Base-by-base conservation (phyloP, 2,329 filamentous ascomycete species). In the Xylaria sp. region DNA sequence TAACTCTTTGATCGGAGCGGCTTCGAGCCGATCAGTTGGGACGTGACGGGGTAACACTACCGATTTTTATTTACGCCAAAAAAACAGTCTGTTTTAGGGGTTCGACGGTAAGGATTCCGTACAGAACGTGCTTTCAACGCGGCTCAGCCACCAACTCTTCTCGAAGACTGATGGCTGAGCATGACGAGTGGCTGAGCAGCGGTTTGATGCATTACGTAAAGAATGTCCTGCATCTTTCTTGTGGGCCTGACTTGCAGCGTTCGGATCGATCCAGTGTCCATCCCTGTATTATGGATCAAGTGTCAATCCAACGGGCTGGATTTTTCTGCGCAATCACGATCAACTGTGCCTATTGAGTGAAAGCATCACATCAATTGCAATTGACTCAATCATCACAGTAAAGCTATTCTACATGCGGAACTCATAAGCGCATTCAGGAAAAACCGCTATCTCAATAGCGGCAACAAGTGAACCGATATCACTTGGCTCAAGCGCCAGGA, bases 401-500 rank as follows among this genome's bases (percentile, higher is more conserved):
- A 53, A 42, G 51, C 30, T 53, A 42, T 53, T 10, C 37, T 42
- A 2, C 6, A 48, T 48, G 16, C 6, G 16, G 13, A 23, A 11
- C 13, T 30, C 13, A 9, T 30, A 30, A 19, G 47, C 9, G 11
- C 47, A 49, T 9, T n/a, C 23, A 30, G 23, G 23, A 42, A 44
- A 19, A 9, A 46, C 50, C 44, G 7, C 13, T 34, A n/a, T 5
- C 23, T 3, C 30, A 51, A 4, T 11, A 13, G 16, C 23, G 4
- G 5, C 8, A 35, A 18, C 35, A 3, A 51, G 23, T 23, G 11
- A 6, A 5, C 10, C 4, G 23, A 7, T 30, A 34, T 35, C 16
- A 13, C 47, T 13, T 8, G 44, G 48, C 42, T 52, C 46, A 11
- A 50, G 35, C 39, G 39, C 44, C 11, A 65, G 49, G 56, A 70